Evolutionary conservation across 306 rosid species (phyloP), one percentile per base, ranked within the genome.

Genomic region (Trichosanthes truncata): DNA sequence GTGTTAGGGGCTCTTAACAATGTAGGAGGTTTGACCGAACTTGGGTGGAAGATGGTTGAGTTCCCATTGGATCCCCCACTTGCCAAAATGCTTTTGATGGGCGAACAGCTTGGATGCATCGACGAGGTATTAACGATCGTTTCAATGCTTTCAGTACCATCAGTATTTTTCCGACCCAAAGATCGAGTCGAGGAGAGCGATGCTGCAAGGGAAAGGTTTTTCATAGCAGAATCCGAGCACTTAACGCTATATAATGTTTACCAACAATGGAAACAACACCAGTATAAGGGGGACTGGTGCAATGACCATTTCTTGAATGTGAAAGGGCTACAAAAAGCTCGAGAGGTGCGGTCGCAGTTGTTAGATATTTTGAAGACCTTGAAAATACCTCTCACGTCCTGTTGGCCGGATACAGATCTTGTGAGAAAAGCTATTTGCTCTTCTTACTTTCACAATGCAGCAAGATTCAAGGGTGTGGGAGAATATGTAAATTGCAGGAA

Each of bases 1-100:
- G 98, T 95, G 40, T 87, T 95, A 83, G 98, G 97, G 35, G 98
- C 98, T 81, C 97, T 95, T 66, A 91, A 90, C 85, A 95, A 95
- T 78, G 98, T 95, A 1, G 98, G 98, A 78, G 86, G 88, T 62
- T 86, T 95, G 82, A 95, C 98, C 46, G 93, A 88, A 11, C 93
- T 92, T 26, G 98, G 98, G 61, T 95, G 98, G 98, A 95, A 95
- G 85, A 95, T 95, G 98, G 98, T 95, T 74, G 98, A 95, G 87
- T 95, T 95, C 79, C 98, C 98, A 0, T 79, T 95, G 84, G 98
- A 95, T 78, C 98, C 98, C 77, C 97, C 98, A 7, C 97, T 95
- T 55, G 98, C 98, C 43, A 95, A 95, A 87, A 95, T 95, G 98
- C 93, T 95, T 49, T 77, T 95, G 87, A 95, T 89, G 93, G 98